Evolutionary conservation across 352 stramenopile species (phyloP).

Genomic region (Lagenidium sp.): DNA sequence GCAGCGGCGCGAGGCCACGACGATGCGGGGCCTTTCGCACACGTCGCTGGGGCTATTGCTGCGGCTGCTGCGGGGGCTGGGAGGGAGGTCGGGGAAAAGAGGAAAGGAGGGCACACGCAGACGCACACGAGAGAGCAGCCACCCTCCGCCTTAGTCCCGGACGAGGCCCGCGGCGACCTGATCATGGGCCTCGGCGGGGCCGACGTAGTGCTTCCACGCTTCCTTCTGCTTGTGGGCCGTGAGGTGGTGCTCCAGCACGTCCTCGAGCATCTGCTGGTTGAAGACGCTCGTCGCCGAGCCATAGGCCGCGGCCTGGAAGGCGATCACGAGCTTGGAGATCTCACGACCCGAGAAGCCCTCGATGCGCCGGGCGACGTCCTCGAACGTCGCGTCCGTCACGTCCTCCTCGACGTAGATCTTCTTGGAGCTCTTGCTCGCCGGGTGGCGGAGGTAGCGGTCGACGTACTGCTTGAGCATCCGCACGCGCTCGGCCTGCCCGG

Average conservation of each 20-base stretch:
- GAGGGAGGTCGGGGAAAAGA: neutral
- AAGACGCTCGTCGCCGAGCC: slow-evolving; percentile 92
- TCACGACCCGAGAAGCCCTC: slow-evolving; percentile 98
- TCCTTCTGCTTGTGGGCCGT: slow-evolving; percentile 91
- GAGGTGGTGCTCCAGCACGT: slow-evolving; percentile 92
- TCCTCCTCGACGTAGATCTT: slow-evolving; percentile 86
- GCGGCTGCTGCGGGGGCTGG: too few species aligned
- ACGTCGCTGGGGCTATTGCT: neutral
- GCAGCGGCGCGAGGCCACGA: too few species aligned
- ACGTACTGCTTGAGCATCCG: slow-evolving; percentile 99
- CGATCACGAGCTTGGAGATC: slow-evolving; percentile 99
- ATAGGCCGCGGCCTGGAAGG: slow-evolving; percentile 97
- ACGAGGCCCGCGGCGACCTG: slow-evolving; percentile 33
- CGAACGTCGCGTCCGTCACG: slow-evolving; percentile 91
- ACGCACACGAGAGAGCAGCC: too few species aligned
- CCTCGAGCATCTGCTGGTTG: slow-evolving; percentile 90
- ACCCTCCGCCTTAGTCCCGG: slow-evolving; percentile 28
- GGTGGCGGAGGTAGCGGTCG: slow-evolving; percentile 92
- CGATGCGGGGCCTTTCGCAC: too few species aligned
- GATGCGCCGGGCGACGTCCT: slow-evolving; percentile 88
- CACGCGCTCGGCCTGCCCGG: slow-evolving; percentile 90
- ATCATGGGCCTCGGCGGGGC: slow-evolving; percentile 38
- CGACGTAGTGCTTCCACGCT: slow-evolving; percentile 85
- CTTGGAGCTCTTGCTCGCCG: slow-evolving; percentile 81
- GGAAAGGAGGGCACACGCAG: too few species aligned